phyloP scores from a whole-genome alignment of 768 basidiomycete species.

The Tephrocybe sp. region DNA sequence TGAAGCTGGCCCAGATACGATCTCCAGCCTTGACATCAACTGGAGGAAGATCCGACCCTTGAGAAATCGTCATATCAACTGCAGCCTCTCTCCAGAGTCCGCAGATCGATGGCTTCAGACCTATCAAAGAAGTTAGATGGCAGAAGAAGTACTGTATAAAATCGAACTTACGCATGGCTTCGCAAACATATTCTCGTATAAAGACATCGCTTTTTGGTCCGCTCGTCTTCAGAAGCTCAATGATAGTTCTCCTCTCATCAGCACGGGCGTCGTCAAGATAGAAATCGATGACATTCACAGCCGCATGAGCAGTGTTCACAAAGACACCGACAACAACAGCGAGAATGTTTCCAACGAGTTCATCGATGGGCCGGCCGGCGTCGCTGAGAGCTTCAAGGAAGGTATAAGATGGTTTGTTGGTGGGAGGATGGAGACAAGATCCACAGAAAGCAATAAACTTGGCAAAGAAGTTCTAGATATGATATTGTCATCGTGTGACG shows the following conservation, averaged over 20 bases:
- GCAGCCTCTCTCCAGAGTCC: constrained; percentile 39
- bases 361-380: constrained; percentile 35
- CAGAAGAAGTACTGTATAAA: background rate
- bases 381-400: constrained; percentile 37
- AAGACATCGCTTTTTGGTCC: constrained; percentile 32
- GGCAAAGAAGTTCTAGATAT: constrained; percentile 13
- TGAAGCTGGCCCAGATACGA: constrained; percentile 37
- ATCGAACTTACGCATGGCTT: constrained; percentile 44
- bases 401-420: constrained; percentile 32
- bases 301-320: constrained; percentile 45
- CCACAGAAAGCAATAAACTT: background rate
- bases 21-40: constrained; percentile 40
- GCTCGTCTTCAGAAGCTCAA: constrained; percentile 29
- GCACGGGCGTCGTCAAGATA: constrained; percentile 43
- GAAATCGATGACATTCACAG: constrained; percentile 51
- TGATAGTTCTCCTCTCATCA: constrained; percentile 38
- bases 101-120: constrained; percentile 37
- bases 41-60: constrained; percentile 32
- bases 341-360: constrained; percentile 41
- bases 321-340: constrained; percentile 45
- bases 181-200: constrained; percentile 47
- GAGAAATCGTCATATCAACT: constrained; percentile 31
- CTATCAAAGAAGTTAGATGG: constrained; percentile 15
- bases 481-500: background rate
- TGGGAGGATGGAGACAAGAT: constrained; percentile 10